Conservation (phyloP, 495 filamentous ascomycete genomes). For the Glutinoglossum americanum region DNA sequence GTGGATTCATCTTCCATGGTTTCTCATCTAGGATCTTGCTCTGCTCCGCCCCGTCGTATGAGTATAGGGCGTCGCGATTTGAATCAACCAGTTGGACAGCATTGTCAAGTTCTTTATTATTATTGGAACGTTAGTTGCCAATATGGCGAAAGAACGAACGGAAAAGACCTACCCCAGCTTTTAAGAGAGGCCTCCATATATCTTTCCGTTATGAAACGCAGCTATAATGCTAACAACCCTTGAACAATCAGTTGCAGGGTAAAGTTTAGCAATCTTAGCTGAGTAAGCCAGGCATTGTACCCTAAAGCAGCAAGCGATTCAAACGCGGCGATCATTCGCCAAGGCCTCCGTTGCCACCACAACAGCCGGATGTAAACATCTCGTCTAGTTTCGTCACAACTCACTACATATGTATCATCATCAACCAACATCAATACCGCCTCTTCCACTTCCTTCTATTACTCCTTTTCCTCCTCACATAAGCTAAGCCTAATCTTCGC, state of each 20-base stretch:
- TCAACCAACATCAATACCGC: background rate
- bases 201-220: background rate
- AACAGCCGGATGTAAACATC: background rate
- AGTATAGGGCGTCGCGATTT: constrained; percentile 75
- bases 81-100: constrained; percentile 63
- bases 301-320: background rate
- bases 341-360: background rate
- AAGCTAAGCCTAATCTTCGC: background rate
- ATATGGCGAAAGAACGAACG: background rate
- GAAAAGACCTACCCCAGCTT: constrained; percentile 2
- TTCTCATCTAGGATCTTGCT: constrained; percentile 20
- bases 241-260: too few relatives aligned
- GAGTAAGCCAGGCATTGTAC: background rate
- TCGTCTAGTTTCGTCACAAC: background rate
- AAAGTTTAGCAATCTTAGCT: background rate
- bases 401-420: background rate
- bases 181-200: constrained; percentile 4
- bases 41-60: constrained; percentile 41
- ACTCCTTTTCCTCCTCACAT: background rate
- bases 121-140: background rate
- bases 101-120: constrained; percentile 62
- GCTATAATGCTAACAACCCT: too few relatives aligned
- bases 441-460: background rate
- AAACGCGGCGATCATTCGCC: background rate
- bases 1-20: constrained; percentile 64